A percentile compares a stretch with the other conserved stretches of the same genome.
Evolutionary conservation across 306 rosid genomes (phyloP).

Genomic region (Glycine latifolia): DNA sequence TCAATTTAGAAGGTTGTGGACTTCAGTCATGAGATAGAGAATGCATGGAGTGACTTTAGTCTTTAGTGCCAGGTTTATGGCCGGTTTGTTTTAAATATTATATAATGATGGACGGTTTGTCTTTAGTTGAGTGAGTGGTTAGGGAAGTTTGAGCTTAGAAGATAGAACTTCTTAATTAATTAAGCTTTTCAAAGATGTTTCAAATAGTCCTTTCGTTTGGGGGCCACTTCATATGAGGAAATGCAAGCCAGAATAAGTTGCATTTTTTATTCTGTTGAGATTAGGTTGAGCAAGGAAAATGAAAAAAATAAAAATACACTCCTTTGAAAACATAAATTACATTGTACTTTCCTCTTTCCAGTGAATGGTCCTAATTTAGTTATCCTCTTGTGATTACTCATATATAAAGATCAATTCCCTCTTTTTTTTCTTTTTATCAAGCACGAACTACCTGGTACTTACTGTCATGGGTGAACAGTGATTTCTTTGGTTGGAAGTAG

Average conservation of each 20-base stretch:
- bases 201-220: slow-evolving; percentile 11
- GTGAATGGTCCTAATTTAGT: slow-evolving; percentile 20
- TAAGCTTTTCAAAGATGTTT: slow-evolving; percentile 35
- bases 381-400: not conserved
- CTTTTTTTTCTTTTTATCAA: slow-evolving; percentile 35
- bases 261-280: slow-evolving; percentile 32
- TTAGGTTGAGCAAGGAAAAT: slow-evolving; percentile 32
- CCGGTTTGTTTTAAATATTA: slow-evolving; percentile 16
- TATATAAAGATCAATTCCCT: slow-evolving; percentile 13
- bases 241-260: slow-evolving; percentile 31
- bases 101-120: slow-evolving; percentile 43
- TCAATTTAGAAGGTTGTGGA: slow-evolving; percentile 28
- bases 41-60: not conserved
- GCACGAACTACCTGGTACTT: slow-evolving; percentile 25
- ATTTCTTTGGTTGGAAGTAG: slow-evolving; percentile 33
- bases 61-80: slow-evolving; percentile 8
- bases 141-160: slow-evolving; percentile 1
- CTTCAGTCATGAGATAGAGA: slow-evolving; percentile 10
- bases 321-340: slow-evolving; percentile 32
- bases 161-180: not conserved
- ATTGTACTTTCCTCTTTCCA: slow-evolving; percentile 11
- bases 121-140: slow-evolving; percentile 48
- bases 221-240: slow-evolving; percentile 13
- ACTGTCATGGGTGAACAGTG: slow-evolving; percentile 27
- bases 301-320: not conserved